These are phyloP conservation scores for Eudorina sp. DNA, from an alignment of 139 green algal species.

Conservation along the genomic window DNA sequence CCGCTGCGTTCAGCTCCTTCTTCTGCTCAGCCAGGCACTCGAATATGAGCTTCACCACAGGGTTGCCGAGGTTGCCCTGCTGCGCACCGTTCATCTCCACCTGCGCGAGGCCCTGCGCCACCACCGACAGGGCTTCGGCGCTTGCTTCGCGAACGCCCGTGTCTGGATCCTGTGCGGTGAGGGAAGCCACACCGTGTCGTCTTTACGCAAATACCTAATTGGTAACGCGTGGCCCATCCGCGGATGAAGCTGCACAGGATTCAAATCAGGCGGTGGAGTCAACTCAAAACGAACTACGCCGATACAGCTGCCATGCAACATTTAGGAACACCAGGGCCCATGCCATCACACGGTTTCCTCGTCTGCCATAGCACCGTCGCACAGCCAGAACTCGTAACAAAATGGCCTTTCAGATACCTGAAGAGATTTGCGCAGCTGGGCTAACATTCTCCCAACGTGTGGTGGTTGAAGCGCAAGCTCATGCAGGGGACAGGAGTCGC, in stretches of 20 bases:
- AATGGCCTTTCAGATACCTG: no score
- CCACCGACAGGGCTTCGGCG: constrained; percentile 52
- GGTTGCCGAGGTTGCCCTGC: constrained; percentile 14
- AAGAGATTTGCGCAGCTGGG: constrained; percentile 56
- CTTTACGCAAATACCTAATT: no score
- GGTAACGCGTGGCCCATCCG: no score
- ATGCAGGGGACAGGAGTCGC: constrained; percentile 38
- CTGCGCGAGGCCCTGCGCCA: constrained; percentile 49
- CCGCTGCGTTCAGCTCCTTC: constrained; percentile 58
- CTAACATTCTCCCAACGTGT: constrained; percentile 53
- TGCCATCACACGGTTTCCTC: no score
- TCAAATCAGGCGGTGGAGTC: no score
- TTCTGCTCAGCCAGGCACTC: constrained; percentile 62
- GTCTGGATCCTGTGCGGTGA: constrained; percentile 70
- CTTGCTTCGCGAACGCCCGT: constrained; percentile 54
- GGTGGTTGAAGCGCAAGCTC: constrained; percentile 52
- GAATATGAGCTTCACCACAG: constrained; percentile 54
- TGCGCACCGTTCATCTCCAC: background rate
- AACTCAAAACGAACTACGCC: no score
- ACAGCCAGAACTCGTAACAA: no score
- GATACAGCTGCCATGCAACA: no score
- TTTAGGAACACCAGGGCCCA: no score
- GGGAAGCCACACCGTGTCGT: no score
- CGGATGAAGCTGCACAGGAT: no score
- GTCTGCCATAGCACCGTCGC: no score